phyloP scores from a whole-genome alignment of 192 early-diverging fungal genomes.

The Coemansia sp. region DNA sequence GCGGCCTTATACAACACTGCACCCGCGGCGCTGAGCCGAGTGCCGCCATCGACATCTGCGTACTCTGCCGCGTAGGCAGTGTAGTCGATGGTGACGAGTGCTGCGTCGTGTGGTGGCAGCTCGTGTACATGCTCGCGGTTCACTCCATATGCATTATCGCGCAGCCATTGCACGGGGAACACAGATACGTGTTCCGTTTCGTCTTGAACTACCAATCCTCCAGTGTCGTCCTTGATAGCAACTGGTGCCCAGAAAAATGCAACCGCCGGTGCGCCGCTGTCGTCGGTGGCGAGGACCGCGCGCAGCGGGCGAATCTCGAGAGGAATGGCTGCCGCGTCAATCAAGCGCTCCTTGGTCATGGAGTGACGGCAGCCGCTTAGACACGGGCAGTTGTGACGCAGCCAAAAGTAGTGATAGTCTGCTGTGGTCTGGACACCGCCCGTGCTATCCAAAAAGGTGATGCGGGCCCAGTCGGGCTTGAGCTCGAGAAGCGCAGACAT shows the following conservation, averaged over 20 bases:
- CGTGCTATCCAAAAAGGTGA: constrained; percentile 15
- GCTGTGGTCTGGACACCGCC: constrained; percentile 13
- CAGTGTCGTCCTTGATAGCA: constrained; percentile 42
- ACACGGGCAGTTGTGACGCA: constrained; percentile 59
- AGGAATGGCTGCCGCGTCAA: constrained; percentile 48
- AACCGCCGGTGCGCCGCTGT: constrained; percentile 16
- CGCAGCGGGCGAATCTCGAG: constrained; percentile 50
- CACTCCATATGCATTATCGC: constrained; percentile 43
- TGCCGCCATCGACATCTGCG: neutral
- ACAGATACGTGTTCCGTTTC: constrained; percentile 45
- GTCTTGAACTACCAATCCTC: constrained; percentile 19
- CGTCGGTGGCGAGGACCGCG: constrained; percentile 8
- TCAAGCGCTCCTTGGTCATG: constrained; percentile 48
- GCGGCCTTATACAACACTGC: constrained; percentile 23
- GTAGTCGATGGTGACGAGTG: constrained; percentile 46
- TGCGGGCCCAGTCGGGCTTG: constrained; percentile 53
- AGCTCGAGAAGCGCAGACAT: constrained; percentile 44
- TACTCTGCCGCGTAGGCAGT: constrained; percentile 11
- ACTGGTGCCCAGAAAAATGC: constrained; percentile 47
- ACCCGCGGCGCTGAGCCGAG: constrained; percentile 12
- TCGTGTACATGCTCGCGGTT: constrained; percentile 30
- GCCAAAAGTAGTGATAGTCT: constrained; percentile 59
- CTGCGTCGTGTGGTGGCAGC: constrained; percentile 43
- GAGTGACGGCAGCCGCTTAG: constrained; percentile 52
- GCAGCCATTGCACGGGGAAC: constrained; percentile 43